Conservation (phyloP, 1,284 basidiomycete genomes). For the Trichosporon sp. region DNA sequence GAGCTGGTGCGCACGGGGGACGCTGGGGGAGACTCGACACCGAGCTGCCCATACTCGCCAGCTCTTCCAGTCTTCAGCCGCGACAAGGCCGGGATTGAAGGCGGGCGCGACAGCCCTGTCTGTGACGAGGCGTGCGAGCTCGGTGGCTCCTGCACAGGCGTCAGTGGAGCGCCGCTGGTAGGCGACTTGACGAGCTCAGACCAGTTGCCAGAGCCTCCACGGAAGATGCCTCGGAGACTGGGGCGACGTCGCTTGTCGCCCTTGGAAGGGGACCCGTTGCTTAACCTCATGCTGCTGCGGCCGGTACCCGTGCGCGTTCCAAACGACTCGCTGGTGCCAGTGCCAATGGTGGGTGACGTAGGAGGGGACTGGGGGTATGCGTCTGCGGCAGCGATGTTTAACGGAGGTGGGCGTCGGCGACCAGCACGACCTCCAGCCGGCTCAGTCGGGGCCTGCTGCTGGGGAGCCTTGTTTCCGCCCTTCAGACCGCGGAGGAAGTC, state of each 20-base stretch:
- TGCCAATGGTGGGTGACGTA: constrained; percentile 5
- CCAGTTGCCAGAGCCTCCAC: constrained; percentile 41
- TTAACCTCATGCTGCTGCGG: neutral
- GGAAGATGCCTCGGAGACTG: constrained; percentile 37
- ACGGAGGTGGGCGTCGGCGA: constrained; percentile 14
- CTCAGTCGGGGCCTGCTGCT: neutral
- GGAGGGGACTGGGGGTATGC: constrained; percentile 11
- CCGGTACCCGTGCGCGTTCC: constrained; percentile 1
- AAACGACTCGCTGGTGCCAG: neutral
- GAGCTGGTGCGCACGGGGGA: constrained; percentile 7
- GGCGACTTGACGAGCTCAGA: constrained; percentile 30
- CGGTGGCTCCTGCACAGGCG: constrained; percentile 1
- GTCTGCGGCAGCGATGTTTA: constrained; percentile 9
- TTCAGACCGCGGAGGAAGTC: constrained; percentile 39
- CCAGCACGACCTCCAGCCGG: neutral
- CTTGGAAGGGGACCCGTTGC: constrained; percentile 1
- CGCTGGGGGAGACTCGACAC: constrained; percentile 7
- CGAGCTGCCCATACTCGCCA: constrained; percentile 6
- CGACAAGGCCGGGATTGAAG: constrained; percentile 13
- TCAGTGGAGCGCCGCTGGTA: constrained; percentile 1
- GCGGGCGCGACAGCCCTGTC: constrained; percentile 8
- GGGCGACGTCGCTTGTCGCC: constrained; percentile 25
- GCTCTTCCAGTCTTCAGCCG: constrained; percentile 11
- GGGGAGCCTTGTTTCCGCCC: neutral
- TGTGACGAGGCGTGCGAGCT: neutral